Evolutionary conservation across 2,329 filamentous ascomycete species (phyloP), one percentile per base, ranked within the genome.

Genomic region (Leptographium lundbergii): DNA sequence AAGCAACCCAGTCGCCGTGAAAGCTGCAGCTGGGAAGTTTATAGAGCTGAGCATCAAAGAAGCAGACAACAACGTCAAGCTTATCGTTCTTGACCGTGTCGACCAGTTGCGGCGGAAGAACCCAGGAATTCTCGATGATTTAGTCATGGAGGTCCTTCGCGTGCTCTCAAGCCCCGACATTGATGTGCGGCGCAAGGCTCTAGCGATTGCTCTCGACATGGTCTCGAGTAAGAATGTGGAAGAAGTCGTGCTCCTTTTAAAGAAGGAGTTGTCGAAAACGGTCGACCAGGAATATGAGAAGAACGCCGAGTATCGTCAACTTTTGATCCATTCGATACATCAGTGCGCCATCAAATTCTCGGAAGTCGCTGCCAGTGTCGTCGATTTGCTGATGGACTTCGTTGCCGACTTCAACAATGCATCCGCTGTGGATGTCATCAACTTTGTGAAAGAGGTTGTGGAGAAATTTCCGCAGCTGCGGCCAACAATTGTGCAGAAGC

Each of bases 321-420:
- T 99, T 10, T 81, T 99, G 62, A 97, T 99, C 65, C 91, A 96
- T 72, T 90, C 91, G 45, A 99, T 99, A 69, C 94, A 99, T 72
- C 91, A 95, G 71, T 97, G 94, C 72, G 94, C 94, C 66, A 97
- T 99, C 79, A 96, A 95, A 70, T 97, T 97, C 77, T 97, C 94
- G 13, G 92, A 99, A 73, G 92, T 99, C 63, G 94, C 94, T 29
- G 89, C 92, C 53, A 97, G 90, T 69, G 94, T 99, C 19, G 94
- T 99, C 58, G 94, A 94, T 64, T 82, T 96, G 52, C 81, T 99
- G 58, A 99, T 99, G 94, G 94, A 99, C 73, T 97, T 97, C 70
- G 96, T 99, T 68, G 90, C 89, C 57, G 94, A 99, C 72, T 96
- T 97, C 72, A 97, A 95, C 77, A 96, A 95, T 69, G 88, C 89